Conservation (phyloP, 2,329 filamentous ascomycete species). For the Talaromyces sp. region DNA sequence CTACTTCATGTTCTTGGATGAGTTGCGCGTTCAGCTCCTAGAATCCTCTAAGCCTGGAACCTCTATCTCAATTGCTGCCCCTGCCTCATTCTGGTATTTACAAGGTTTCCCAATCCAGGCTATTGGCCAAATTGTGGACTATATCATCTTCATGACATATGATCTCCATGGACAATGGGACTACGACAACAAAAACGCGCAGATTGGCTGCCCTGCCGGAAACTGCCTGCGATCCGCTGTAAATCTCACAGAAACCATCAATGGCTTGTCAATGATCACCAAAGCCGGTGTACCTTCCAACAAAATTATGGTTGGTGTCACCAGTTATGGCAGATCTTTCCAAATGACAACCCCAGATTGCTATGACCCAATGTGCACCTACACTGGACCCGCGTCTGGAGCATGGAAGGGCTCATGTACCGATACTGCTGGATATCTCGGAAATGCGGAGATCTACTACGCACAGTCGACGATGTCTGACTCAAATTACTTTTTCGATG, state of each 20-base stretch:
- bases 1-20: no score
- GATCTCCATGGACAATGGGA: slow-evolving; percentile 7
- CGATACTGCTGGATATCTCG: neutral
- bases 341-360: no score
- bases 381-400: neutral
- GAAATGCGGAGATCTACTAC: neutral
- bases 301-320: no score
- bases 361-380: no score
- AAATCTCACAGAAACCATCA: slow-evolving; percentile 1
- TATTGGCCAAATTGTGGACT: neutral
- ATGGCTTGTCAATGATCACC: neutral
- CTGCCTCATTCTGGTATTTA: neutral
- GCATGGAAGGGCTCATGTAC: neutral
- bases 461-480: no score
- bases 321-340: no score
- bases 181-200: neutral
- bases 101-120: neutral
- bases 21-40: no score
- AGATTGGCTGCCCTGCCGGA: neutral
- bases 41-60: no score
- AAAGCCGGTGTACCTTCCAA: no score
- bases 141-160: slow-evolving; percentile 5
- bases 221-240: slow-evolving; percentile 3
- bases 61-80: neutral
- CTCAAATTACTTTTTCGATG: neutral